phyloP scores from a whole-genome alignment of 345 rosid species.

The Eucalyptus cloeziana region DNA sequence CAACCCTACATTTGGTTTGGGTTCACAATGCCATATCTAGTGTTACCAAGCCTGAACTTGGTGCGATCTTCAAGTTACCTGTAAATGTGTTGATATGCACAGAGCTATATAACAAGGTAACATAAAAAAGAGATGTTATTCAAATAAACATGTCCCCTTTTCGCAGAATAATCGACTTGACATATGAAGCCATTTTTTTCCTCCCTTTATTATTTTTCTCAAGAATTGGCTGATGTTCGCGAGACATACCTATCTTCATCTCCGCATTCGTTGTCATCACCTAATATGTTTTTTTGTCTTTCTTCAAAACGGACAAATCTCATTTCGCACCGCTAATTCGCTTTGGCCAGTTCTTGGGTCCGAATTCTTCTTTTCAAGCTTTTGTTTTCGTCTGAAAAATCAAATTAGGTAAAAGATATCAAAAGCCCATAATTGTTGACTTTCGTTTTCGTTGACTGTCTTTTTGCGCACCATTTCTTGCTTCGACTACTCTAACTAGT shows the following conservation, averaged over 20 bases:
- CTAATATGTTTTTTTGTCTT: not conserved
- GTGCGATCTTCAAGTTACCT: accelerated
- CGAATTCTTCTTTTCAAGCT: not conserved
- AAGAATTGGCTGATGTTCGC: not conserved
- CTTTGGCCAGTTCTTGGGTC: not conserved
- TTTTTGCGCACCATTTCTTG: not conserved
- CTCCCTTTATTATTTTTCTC: not conserved
- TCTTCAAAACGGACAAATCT: not conserved
- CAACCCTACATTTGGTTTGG: not conserved
- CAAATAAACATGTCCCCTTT: not conserved
- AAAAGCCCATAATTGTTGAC: not conserved
- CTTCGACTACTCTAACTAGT: not conserved
- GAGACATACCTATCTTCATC: not conserved
- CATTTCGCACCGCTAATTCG: not conserved
- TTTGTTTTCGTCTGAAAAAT: not conserved
- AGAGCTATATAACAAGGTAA: not conserved
- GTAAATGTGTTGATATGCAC: not conserved
- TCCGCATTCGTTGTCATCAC: not conserved
- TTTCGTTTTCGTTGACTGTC: not conserved
- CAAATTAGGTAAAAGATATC: not conserved
- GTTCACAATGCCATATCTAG: not conserved
- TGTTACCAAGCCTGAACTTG: not conserved
- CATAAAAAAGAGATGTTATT: not conserved
- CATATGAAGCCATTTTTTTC: not conserved
- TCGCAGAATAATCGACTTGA: not conserved